Evolutionary conservation across 2,329 filamentous ascomycete species (phyloP), one percentile per base, ranked within the genome.

Genomic region (Tolypocladium tropicale): DNA sequence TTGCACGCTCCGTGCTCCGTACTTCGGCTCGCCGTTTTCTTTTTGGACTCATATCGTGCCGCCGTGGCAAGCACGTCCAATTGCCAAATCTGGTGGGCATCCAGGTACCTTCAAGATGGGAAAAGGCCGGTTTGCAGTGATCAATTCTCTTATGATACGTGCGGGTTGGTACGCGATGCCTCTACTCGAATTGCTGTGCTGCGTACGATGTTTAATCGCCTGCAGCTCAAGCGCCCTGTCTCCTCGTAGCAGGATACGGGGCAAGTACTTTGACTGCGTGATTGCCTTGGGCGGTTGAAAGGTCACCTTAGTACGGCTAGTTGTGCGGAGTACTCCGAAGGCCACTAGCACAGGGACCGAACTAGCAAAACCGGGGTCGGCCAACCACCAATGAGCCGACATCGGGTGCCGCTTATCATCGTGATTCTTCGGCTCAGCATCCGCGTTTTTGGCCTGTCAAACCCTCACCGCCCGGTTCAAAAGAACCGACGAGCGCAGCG

Each of bases 401-500:
- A 56, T 56, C 55, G 55, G 55, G 32, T 37, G 16, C 28, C 52
- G 55, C 55, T 56, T 56, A 56, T 28, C 55, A 43, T 56, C 55
- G 43, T 52, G 46, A 49, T 49, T 49, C 46, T 49, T 49, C 46
- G 46, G 46, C 46, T 49, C 46, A 49, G 16, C 28, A 12, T 49
- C 28, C 46, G 28, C 32, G 43, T 16, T 25, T 49, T 18, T 25
- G 16, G 46, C 43, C 46, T 1, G 12, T 49, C 16, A 18, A n/a
- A 32, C 25, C 46, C 25, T 49, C 46, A 32, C 46, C 46, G 46
- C 46, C 46, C 46, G 25, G 25, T 30, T 28, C 16, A n/a, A 18
- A 46, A 48, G 43, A 14, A 49, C 43, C 43, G 25, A 18, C 25
- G 30, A 48, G 25, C 3, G 46, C 46, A 32, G 43, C 43, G 25